Percentiles rank a stretch among this genome's conserved stretches.
phyloP scores from a whole-genome alignment of 148 eudicot species.

The Rhododendron henanense region DNA sequence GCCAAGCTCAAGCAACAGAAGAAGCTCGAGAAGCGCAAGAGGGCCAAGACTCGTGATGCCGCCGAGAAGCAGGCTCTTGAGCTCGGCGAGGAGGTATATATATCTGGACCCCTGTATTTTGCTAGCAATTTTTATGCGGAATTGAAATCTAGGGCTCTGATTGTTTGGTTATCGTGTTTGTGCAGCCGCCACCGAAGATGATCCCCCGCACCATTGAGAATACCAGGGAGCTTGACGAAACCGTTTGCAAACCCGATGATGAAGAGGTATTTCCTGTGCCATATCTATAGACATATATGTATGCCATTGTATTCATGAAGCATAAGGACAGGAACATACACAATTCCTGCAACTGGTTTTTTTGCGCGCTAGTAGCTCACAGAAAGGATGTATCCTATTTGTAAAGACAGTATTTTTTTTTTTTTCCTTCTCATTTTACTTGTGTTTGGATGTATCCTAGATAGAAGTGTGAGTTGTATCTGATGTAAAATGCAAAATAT shows the following conservation, averaged over 20 bases:
- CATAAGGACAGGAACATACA: neutral
- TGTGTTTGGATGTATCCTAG: no score
- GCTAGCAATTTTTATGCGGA: neutral
- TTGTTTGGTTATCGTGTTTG: neutral
- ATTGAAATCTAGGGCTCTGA: neutral
- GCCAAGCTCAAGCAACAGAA: slow-evolving; percentile 72
- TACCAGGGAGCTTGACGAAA: slow-evolving; percentile 82
- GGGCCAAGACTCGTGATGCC: slow-evolving; percentile 63
- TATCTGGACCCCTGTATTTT: neutral
- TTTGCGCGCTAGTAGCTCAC: neutral
- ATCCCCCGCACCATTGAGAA: slow-evolving; percentile 86
- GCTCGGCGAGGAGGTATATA: slow-evolving; percentile 85
- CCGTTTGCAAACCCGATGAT: slow-evolving; percentile 84
- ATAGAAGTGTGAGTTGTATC: neutral
- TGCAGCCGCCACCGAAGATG: slow-evolving; percentile 65
- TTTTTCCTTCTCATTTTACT: no score
- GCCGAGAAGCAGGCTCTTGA: slow-evolving; percentile 74
- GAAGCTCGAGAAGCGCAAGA: slow-evolving; percentile 74
- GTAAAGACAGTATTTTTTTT: no score
- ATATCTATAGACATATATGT: no score
- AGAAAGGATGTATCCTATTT: no score
- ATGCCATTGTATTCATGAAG: neutral
- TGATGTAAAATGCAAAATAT: no score
- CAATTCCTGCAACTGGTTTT: neutral
- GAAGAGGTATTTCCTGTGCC: slow-evolving; percentile 54